Evolutionary conservation across 2,329 filamentous ascomycete genomes (phyloP).

Genomic region (Paracorniculantispora psalliotae): DNA sequence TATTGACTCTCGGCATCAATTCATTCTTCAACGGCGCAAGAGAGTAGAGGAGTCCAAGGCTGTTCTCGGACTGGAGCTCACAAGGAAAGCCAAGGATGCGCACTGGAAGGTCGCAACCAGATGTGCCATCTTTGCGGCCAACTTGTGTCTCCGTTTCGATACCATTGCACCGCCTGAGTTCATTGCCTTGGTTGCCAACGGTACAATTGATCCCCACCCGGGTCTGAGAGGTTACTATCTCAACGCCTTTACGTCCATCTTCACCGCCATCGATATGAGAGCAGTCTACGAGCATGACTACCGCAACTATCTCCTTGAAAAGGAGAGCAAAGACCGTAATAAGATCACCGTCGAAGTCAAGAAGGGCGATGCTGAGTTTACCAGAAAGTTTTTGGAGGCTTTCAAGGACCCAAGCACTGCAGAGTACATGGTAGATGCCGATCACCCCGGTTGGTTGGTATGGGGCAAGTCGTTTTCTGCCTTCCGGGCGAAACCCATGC

Average conservation of each 20-base stretch:
- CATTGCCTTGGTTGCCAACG: slow-evolving; percentile 74
- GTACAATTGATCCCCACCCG: slow-evolving; percentile 86
- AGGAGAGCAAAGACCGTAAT: slow-evolving; percentile 66
- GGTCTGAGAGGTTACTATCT: slow-evolving; percentile 76
- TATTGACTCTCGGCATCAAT: slow-evolving; percentile 59
- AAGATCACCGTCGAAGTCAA: slow-evolving; percentile 70
- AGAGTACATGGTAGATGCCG: slow-evolving; percentile 85
- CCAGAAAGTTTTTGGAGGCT: slow-evolving; percentile 66
- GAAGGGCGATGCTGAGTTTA: slow-evolving; percentile 73
- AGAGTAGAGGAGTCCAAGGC: slow-evolving; percentile 82
- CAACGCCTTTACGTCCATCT: slow-evolving; percentile 68
- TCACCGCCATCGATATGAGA: slow-evolving; percentile 82
- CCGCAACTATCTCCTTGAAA: slow-evolving; percentile 77
- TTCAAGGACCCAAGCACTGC: slow-evolving; percentile 66
- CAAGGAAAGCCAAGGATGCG: slow-evolving; percentile 68
- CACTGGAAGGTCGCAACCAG: slow-evolving; percentile 96
- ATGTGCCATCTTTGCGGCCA: slow-evolving; percentile 85
- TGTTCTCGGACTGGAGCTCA: slow-evolving; percentile 73
- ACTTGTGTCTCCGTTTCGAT: slow-evolving; percentile 87
- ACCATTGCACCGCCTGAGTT: slow-evolving; percentile 76
- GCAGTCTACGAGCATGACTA: slow-evolving; percentile 83
- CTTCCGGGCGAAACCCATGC: slow-evolving; percentile 65
- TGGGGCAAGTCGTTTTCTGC: slow-evolving; percentile 87
- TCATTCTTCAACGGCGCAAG: slow-evolving; percentile 68
- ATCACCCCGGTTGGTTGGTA: slow-evolving; percentile 93